Evolutionary conservation across 495 filamentous ascomycete genomes (phyloP).

Genomic region (Penicillium macrosclerotiorum): DNA sequence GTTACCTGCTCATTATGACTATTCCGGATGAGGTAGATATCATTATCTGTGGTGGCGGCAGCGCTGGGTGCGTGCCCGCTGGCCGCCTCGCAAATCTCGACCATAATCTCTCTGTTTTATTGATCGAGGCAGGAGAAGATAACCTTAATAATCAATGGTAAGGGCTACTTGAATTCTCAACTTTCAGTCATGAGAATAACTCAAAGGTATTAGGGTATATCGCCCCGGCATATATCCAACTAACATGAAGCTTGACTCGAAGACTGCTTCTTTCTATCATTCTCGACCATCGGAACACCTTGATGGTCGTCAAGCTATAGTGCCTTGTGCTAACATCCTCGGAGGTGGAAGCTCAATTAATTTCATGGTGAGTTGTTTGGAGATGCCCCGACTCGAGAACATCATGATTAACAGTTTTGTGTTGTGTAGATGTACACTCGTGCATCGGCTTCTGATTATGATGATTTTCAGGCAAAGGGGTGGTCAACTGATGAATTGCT

Average conservation of each 20-base stretch:
- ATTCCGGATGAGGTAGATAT: slow-evolving; percentile 73
- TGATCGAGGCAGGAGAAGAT: slow-evolving; percentile 76
- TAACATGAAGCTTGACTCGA: slow-evolving; percentile 82
- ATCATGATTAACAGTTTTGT: too few relatives aligned
- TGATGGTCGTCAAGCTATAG: slow-evolving; percentile 67
- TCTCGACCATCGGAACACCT: slow-evolving; percentile 72
- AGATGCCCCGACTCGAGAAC: too few relatives aligned
- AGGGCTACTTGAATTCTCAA: background rate
- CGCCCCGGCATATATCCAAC: slow-evolving; percentile 74
- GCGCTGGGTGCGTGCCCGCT: slow-evolving; percentile 73
- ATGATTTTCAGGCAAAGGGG: slow-evolving; percentile 78
- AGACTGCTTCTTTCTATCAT: slow-evolving; percentile 83
- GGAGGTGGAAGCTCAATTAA: slow-evolving; percentile 81
- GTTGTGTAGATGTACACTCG: slow-evolving; percentile 72
- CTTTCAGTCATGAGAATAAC: background rate
- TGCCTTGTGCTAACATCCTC: slow-evolving; percentile 75
- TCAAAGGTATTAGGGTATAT: slow-evolving; percentile 52
- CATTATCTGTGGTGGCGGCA: slow-evolving; percentile 75
- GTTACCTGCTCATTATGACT: slow-evolving; percentile 28
- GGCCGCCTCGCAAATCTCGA: slow-evolving; percentile 77
- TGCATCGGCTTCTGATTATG: slow-evolving; percentile 78
- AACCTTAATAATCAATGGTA: slow-evolving; percentile 81
- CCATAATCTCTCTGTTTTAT: slow-evolving; percentile 73
- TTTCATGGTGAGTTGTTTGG: slow-evolving; percentile 63
- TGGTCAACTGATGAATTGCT: slow-evolving; percentile 78